A percentile compares a stretch with the other conserved stretches of the same genome.
Conservation (phyloP, 805 yeast genomes). For the Sugiyamaella mastotermitis region DNA sequence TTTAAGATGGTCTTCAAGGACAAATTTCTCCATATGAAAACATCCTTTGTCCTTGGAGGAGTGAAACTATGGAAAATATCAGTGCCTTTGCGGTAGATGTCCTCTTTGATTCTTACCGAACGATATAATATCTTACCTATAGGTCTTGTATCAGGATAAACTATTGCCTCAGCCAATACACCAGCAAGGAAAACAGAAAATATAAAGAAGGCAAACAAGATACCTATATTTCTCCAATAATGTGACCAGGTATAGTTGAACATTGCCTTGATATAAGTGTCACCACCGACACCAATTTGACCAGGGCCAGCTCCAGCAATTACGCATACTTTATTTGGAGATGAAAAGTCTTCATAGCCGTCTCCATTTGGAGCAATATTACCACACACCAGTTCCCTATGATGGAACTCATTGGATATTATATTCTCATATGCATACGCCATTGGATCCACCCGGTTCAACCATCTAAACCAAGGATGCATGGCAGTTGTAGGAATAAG, state of each 20-base stretch:
- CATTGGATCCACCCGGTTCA: conserved; percentile 29
- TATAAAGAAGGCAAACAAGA: conserved; percentile 45
- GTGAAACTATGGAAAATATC: too few relatives aligned
- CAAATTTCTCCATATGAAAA: background rate
- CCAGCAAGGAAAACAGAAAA: conserved; percentile 30
- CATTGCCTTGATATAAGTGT: conserved; percentile 43
- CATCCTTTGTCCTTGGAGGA: background rate
- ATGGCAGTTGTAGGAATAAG: conserved; percentile 53
- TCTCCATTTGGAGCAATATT: conserved; percentile 54
- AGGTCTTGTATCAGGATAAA: too few relatives aligned
- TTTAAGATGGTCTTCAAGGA: background rate
- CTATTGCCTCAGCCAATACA: too few relatives aligned
- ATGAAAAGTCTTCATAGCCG: conserved; percentile 38
- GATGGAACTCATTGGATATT: conserved; percentile 45
- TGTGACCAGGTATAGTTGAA: conserved; percentile 51
- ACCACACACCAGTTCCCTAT: conserved; percentile 48
- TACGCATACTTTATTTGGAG: conserved; percentile 46
- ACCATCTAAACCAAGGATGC: conserved; percentile 72
- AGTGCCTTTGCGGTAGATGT: too few relatives aligned
- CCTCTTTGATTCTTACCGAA: too few relatives aligned
- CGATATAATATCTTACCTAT: too few relatives aligned
- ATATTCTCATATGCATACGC: conserved; percentile 14
- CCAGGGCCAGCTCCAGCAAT: conserved; percentile 59
- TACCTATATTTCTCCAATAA: conserved; percentile 78
- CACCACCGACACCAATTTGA: conserved; percentile 47